phyloP scores from a whole-genome alignment of 192 early-diverging fungal genomes.

The Lobosporangium transversale region DNA sequence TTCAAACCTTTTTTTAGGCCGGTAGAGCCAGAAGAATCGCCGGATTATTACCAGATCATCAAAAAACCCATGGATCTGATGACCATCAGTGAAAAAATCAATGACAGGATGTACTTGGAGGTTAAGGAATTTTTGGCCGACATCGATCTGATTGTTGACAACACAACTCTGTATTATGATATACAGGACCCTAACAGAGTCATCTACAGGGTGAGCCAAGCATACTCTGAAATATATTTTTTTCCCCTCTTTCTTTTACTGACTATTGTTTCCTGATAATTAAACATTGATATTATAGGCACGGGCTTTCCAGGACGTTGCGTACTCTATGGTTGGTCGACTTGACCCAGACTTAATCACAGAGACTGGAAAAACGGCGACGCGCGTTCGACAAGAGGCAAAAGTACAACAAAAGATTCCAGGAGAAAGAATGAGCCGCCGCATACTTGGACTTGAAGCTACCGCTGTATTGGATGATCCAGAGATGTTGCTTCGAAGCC shows the following conservation, averaged over 20 bases:
- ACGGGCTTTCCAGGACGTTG: slow-evolving; percentile 41
- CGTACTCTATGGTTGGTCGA: slow-evolving; percentile 29
- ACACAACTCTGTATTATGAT: slow-evolving; percentile 30
- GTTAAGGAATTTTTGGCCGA: slow-evolving; percentile 45
- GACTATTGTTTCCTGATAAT: too few species aligned
- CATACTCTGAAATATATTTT: too few species aligned
- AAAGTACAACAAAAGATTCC: slow-evolving; percentile 19
- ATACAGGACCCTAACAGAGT: slow-evolving; percentile 37
- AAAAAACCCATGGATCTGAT: slow-evolving; percentile 64
- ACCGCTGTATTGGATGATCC: slow-evolving; percentile 38
- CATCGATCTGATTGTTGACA: slow-evolving; percentile 40
- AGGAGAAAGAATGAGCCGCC: slow-evolving; percentile 40
- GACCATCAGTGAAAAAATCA: slow-evolving; percentile 58
- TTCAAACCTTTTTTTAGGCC: slow-evolving; percentile 58
- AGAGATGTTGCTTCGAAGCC: slow-evolving; percentile 31
- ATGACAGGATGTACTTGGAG: slow-evolving; percentile 40
- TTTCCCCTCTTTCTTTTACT: too few species aligned
- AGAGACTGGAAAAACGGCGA: slow-evolving; percentile 42
- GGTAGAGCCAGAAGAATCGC: slow-evolving; percentile 56
- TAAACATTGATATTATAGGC: slow-evolving; percentile 15
- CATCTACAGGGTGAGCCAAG: slow-evolving; percentile 32
- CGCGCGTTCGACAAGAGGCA: slow-evolving; percentile 38
- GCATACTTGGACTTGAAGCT: slow-evolving; percentile 41
- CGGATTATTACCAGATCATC: slow-evolving; percentile 58
- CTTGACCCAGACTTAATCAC: slow-evolving; percentile 40